Evolutionary conservation across 768 basidiomycete genomes (phyloP).

Genomic region (Tephrocybe sp.): DNA sequence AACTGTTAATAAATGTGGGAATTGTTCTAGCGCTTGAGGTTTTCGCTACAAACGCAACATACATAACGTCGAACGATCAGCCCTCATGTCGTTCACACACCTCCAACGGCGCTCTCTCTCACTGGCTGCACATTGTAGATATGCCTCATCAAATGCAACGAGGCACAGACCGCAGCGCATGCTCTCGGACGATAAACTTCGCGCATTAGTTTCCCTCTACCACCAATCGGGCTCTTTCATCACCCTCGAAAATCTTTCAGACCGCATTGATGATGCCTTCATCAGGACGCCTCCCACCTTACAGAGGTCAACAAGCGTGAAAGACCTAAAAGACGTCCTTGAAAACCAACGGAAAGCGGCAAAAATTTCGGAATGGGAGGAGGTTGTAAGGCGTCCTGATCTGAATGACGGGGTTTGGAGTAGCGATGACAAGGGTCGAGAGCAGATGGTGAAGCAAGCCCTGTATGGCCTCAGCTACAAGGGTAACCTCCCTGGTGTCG

Average conservation of each 20-base stretch:
- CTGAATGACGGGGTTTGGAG: constrained; percentile 26
- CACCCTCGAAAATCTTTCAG: constrained; percentile 63
- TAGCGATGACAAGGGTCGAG: constrained; percentile 26
- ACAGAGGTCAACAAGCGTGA: constrained; percentile 9
- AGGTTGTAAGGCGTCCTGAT: neutral
- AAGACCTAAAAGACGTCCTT: constrained; percentile 18
- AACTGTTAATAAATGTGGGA: neutral
- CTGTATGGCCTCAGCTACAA: constrained; percentile 47
- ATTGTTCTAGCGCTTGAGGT: too few species aligned
- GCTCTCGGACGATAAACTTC: constrained; percentile 60
- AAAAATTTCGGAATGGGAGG: constrained; percentile 37
- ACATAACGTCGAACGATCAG: too few species aligned
- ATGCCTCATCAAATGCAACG: constrained; percentile 21
- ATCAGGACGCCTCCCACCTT: constrained; percentile 15
- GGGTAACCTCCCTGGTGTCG: constrained; percentile 40
- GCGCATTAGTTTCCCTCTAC: constrained; percentile 74
- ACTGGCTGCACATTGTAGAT: constrained; percentile 10
- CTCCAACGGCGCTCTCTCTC: constrained; percentile 14
- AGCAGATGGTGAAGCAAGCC: constrained; percentile 45
- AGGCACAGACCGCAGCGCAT: constrained; percentile 25
- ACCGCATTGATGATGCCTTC: constrained; percentile 66
- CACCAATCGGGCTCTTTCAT: constrained; percentile 73
- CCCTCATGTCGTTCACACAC: constrained; percentile 13
- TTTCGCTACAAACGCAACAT: too few species aligned
- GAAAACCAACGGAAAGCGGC: constrained; percentile 28